Conservation (phyloP, 805 yeast species). For the Ascoidea tarda region DNA sequence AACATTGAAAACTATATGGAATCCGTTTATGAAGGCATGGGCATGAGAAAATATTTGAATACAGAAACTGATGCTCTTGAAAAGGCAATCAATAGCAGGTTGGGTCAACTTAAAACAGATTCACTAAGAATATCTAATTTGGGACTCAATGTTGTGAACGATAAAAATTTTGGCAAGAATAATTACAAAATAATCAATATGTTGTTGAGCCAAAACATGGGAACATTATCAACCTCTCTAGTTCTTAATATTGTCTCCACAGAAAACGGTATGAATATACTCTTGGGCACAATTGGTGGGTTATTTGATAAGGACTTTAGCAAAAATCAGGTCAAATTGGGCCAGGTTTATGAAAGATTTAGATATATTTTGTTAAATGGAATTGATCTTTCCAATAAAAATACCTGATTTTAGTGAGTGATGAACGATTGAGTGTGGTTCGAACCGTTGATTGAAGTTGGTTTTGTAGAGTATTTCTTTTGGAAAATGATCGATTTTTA, state of each 20-base stretch:
- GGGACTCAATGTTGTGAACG: not conserved
- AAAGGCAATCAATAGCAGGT: no score
- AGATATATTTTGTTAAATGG: not conserved
- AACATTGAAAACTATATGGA: no score
- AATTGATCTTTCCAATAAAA: not conserved
- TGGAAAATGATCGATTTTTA: no score
- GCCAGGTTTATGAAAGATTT: not conserved
- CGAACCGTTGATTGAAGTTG: no score
- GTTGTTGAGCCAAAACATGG: not conserved
- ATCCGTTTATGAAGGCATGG: not conserved
- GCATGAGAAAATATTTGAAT: not conserved
- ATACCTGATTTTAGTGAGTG: no score
- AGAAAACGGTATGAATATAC: not conserved
- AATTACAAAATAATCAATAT: no score
- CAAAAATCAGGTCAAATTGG: no score
- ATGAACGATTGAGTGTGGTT: no score
- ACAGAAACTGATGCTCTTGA: not conserved
- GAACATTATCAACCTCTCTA: not conserved
- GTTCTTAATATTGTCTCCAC: not conserved
- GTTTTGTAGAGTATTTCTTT: no score
- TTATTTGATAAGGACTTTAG: not conserved
- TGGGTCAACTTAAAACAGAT: not conserved
- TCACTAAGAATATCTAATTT: not conserved
- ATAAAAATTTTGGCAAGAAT: no score
- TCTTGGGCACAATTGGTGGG: not conserved